Evolutionary conservation across 306 rosid genomes (phyloP).

Genomic region (Rosa chinensis): DNA sequence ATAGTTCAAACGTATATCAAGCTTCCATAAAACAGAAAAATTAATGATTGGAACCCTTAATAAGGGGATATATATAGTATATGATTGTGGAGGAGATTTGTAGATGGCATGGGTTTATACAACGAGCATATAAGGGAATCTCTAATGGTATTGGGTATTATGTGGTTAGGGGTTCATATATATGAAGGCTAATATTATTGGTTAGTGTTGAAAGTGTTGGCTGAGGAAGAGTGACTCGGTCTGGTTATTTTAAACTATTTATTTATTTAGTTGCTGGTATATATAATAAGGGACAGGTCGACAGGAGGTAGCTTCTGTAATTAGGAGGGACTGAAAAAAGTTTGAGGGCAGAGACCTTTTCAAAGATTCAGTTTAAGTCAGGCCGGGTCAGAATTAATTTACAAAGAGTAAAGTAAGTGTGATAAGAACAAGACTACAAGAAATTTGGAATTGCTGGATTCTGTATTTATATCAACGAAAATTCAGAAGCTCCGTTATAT

Average conservation of each 20-base stretch:
- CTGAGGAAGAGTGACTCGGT: background rate
- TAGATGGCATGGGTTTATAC: background rate
- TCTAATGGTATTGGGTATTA: background rate
- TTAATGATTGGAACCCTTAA: background rate
- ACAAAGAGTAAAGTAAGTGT: background rate
- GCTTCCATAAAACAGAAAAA: background rate
- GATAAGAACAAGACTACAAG: conserved; percentile 2
- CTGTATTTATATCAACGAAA: background rate
- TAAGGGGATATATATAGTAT: background rate
- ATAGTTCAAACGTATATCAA: background rate
- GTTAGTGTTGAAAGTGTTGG: background rate
- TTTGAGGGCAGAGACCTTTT: conserved; percentile 16
- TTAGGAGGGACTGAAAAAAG: background rate
- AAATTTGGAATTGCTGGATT: background rate
- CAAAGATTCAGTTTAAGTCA: background rate
- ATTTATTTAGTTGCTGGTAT: background rate
- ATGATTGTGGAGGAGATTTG: background rate
- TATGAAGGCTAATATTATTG: background rate
- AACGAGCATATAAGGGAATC: background rate
- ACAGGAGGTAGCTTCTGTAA: background rate
- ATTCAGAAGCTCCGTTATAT: too few species aligned
- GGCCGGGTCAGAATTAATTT: background rate
- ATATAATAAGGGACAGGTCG: background rate
- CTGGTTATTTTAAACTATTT: background rate
- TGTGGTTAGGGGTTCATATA: background rate